Conservation (phyloP, 371 early-diverging fungal genomes). For the Apophysomyces ossiformis region DNA sequence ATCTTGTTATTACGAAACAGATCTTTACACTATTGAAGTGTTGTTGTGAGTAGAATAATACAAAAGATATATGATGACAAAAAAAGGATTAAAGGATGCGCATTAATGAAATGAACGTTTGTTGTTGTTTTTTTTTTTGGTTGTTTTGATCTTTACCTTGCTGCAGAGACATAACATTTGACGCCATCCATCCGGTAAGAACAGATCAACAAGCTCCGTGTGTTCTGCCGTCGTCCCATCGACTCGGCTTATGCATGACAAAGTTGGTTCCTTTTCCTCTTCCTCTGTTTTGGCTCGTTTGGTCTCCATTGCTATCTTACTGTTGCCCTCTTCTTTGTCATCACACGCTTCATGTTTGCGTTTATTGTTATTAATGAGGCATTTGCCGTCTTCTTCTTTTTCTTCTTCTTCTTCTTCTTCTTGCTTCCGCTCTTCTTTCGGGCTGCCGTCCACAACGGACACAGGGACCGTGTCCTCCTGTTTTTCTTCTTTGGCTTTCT, state of each 20-base stretch:
- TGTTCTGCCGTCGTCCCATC: neutral
- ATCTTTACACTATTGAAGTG: slow-evolving; percentile 25
- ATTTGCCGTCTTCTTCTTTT: too few relatives aligned
- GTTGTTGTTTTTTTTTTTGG: too few relatives aligned
- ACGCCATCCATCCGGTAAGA: slow-evolving; percentile 58
- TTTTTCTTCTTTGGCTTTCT: neutral
- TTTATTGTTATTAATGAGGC: too few relatives aligned
- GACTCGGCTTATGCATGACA: too few relatives aligned
- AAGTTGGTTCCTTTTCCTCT: too few relatives aligned
- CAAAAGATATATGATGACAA: neutral
- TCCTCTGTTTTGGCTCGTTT: too few relatives aligned
- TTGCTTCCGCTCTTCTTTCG: neutral
- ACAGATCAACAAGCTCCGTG: slow-evolving; percentile 44
- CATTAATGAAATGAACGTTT: too few relatives aligned
- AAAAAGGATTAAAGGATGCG: neutral
- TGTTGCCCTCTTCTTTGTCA: too few relatives aligned
- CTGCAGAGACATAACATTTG: slow-evolving; percentile 46
- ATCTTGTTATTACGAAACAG: slow-evolving; percentile 26
- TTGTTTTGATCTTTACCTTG: slow-evolving; percentile 26
- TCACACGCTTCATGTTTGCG: too few relatives aligned
- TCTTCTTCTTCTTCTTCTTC: too few relatives aligned
- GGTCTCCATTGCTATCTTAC: neutral
- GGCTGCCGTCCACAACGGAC: neutral
- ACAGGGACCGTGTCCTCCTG: too few relatives aligned
- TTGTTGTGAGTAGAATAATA: neutral